Conservation (phyloP, 129 eudicot genomes). For the Cynara cardunculus region DNA sequence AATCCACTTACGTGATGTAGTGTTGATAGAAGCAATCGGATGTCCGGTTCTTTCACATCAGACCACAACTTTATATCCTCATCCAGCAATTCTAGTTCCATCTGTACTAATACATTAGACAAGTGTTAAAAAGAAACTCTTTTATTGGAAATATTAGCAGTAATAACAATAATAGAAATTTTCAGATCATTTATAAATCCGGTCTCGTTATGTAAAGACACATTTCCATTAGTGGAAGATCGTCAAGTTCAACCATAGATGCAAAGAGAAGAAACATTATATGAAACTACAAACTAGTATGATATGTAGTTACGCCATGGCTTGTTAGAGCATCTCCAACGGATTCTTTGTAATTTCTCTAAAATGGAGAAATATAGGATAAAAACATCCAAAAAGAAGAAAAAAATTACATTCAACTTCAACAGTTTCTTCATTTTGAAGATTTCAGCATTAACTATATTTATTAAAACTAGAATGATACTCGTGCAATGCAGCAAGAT, state of each 20-base stretch:
- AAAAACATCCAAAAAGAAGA: background rate
- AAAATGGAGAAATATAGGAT: no score
- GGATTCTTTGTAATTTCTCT: background rate
- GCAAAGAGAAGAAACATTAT: no score
- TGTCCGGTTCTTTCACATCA: constrained; percentile 55
- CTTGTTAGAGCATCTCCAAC: no score
- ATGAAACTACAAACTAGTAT: no score
- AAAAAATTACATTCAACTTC: background rate
- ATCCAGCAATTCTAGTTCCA: constrained; percentile 56
- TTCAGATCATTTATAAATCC: background rate
- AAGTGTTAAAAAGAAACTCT: background rate
- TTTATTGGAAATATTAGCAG: background rate
- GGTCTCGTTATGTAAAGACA: background rate
- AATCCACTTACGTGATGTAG: constrained; percentile 55
- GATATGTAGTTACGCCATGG: no score
- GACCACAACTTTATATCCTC: constrained; percentile 68
- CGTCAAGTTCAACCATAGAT: no score
- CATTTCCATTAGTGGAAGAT: background rate
- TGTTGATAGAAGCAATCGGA: constrained; percentile 59
- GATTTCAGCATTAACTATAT: background rate
- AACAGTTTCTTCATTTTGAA: background rate
- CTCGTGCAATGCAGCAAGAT: no score
- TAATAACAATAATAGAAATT: background rate
- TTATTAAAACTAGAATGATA: no score
- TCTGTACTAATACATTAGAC: constrained; percentile 26